Evolutionary conservation across 2,329 filamentous ascomycete species (phyloP).

Genomic region (Dactylellina parvicollis): DNA sequence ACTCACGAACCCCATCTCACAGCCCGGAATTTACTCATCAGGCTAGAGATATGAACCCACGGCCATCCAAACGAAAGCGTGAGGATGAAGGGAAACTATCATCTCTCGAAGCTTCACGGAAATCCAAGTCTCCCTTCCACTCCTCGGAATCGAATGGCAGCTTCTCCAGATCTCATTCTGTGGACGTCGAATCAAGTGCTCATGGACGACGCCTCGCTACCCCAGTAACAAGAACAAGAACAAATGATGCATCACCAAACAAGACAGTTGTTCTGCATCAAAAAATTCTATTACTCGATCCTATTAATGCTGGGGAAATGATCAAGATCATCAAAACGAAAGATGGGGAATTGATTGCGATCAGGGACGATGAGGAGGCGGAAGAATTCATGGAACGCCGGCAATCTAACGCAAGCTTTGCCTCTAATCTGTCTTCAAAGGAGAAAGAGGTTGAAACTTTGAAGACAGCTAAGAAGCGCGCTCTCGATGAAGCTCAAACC

Average conservation of each 20-base stretch:
- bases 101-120: constrained; percentile 7
- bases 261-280: constrained; percentile 30
- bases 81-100: constrained; percentile 14
- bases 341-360: constrained; percentile 34
- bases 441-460: constrained; percentile 21
- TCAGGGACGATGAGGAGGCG: constrained; percentile 40
- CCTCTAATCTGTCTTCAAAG: not conserved
- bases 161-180: constrained; percentile 29
- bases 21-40: constrained; percentile 27
- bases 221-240: not conserved
- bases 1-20: constrained; percentile 25
- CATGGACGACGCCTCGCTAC: not conserved
- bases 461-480: constrained; percentile 35
- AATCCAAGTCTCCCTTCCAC: constrained; percentile 34
- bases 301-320: constrained; percentile 39
- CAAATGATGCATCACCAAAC: not conserved
- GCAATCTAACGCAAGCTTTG: constrained; percentile 14
- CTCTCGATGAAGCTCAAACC: constrained; percentile 15
- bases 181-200: constrained; percentile 2
- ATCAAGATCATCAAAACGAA: constrained; percentile 37
- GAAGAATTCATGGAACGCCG: constrained; percentile 46
- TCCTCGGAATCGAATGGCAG: constrained; percentile 29
- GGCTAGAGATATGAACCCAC: constrained; percentile 9
- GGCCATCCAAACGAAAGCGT: constrained; percentile 34
- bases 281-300: constrained; percentile 28